Evolutionary conservation across 805 yeast genomes (phyloP).

Genomic region (Saccharomycopsis sp.): DNA sequence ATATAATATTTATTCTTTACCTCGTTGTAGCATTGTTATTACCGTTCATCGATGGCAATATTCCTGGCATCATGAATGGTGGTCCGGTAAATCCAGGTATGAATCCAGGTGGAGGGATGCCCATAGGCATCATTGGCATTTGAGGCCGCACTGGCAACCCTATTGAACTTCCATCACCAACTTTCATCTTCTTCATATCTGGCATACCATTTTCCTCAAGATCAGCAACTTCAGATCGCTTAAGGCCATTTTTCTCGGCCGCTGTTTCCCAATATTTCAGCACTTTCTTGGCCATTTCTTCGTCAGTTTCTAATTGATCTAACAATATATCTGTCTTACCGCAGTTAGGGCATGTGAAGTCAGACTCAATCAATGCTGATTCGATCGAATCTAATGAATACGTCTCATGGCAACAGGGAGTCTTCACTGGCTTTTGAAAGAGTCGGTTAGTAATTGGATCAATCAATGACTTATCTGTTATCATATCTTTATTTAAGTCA

Average conservation of each 20-base stretch:
- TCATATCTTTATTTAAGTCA: constrained; percentile 12
- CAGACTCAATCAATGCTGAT: constrained; percentile 63
- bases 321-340: constrained; percentile 62
- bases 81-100: neutral
- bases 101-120: neutral
- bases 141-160: constrained; percentile 19
- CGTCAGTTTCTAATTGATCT: constrained; percentile 61
- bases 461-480: constrained; percentile 46
- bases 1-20: neutral
- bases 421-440: constrained; percentile 64
- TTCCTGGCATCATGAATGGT: constrained; percentile 19
- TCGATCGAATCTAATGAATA: constrained; percentile 61
- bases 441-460: constrained; percentile 68
- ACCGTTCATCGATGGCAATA: constrained; percentile 16
- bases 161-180: constrained; percentile 7
- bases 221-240: constrained; percentile 21
- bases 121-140: constrained; percentile 4
- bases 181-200: constrained; percentile 19
- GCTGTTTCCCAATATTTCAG: constrained; percentile 40
- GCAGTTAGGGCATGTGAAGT: constrained; percentile 89
- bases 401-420: constrained; percentile 67
- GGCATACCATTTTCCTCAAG: constrained; percentile 17
- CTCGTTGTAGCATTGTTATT: neutral
- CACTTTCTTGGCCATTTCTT: constrained; percentile 50
- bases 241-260: constrained; percentile 28